phyloP scores from a whole-genome alignment of 1,139 yeast species.

The Hyphopichia fennica region DNA sequence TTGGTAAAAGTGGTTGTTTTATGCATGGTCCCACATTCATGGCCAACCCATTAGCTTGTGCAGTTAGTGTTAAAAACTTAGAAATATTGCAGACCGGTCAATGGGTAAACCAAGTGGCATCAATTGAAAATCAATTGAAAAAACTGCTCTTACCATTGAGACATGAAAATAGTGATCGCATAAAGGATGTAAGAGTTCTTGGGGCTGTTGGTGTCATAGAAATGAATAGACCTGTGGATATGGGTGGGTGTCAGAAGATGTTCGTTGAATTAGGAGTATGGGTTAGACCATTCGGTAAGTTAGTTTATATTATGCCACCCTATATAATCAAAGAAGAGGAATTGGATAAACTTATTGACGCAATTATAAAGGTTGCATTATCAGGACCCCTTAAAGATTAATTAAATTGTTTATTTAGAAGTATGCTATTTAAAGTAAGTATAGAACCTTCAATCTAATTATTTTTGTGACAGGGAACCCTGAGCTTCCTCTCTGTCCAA shows the following conservation, averaged over 20 bases:
- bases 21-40: constrained; percentile 36
- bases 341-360: constrained; percentile 7
- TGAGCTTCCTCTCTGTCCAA: constrained; percentile 3
- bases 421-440: not conserved
- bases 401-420: not conserved
- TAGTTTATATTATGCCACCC: constrained; percentile 26
- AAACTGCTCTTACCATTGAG: constrained; percentile 6
- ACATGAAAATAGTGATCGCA: not conserved
- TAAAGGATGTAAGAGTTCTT: constrained; percentile 8
- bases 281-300: constrained; percentile 22
- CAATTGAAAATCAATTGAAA: constrained; percentile 6
- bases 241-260: constrained; percentile 14
- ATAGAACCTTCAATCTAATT: too few species aligned
- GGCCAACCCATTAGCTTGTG: constrained; percentile 34
- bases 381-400: not conserved
- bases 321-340: constrained; percentile 17
- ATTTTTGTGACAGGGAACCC: not conserved
- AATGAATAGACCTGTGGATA: constrained; percentile 16
- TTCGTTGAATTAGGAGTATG: constrained; percentile 18
- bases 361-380: constrained; percentile 3
- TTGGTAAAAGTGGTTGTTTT: constrained; percentile 7
- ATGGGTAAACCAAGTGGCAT: constrained; percentile 6
- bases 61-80: constrained; percentile 25
- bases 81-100: constrained; percentile 11
- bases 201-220: constrained; percentile 27